Percentiles rank a stretch among this genome's conserved stretches.
Evolutionary conservation across 2,329 filamentous ascomycete species (phyloP).

Genomic region (Rhynchosporium graminicola): DNA sequence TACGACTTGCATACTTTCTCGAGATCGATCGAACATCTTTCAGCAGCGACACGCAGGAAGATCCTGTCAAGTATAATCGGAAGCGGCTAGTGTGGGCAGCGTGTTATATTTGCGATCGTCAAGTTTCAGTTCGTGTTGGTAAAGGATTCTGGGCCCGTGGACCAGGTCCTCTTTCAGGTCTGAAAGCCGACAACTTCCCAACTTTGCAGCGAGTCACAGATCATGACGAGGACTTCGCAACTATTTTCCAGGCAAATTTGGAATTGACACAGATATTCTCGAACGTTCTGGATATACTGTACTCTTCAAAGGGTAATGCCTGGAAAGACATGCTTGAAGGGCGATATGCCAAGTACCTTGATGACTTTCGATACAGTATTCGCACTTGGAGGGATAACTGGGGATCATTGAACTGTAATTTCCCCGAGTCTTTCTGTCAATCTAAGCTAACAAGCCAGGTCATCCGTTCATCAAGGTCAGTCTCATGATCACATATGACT

Average conservation of each 20-base stretch:
- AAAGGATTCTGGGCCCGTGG: slow-evolving; percentile 75
- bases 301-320: slow-evolving; percentile 69
- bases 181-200: slow-evolving; percentile 44
- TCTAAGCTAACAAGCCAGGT: slow-evolving; percentile 42
- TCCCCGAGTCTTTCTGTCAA: not conserved
- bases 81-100: slow-evolving; percentile 69
- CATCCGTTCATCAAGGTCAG: slow-evolving; percentile 67
- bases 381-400: slow-evolving; percentile 71
- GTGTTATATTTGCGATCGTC: slow-evolving; percentile 62
- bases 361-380: slow-evolving; percentile 69
- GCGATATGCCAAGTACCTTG: slow-evolving; percentile 74
- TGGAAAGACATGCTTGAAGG: slow-evolving; percentile 70
- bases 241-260: slow-evolving; percentile 69
- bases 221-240: slow-evolving; percentile 66
- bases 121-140: slow-evolving; percentile 70
- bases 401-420: slow-evolving; percentile 63
- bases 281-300: slow-evolving; percentile 73
- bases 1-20: slow-evolving; percentile 70
- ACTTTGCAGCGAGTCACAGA: slow-evolving; percentile 59
- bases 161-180: slow-evolving; percentile 65
- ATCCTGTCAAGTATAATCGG: slow-evolving; percentile 59
- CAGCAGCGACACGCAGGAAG: slow-evolving; percentile 58
- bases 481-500: slow-evolving; percentile 70
- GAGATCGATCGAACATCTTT: slow-evolving; percentile 70
- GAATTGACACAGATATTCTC: slow-evolving; percentile 72